Conservation (phyloP, 371 early-diverging fungal genomes). For the Circinella umbellata region DNA sequence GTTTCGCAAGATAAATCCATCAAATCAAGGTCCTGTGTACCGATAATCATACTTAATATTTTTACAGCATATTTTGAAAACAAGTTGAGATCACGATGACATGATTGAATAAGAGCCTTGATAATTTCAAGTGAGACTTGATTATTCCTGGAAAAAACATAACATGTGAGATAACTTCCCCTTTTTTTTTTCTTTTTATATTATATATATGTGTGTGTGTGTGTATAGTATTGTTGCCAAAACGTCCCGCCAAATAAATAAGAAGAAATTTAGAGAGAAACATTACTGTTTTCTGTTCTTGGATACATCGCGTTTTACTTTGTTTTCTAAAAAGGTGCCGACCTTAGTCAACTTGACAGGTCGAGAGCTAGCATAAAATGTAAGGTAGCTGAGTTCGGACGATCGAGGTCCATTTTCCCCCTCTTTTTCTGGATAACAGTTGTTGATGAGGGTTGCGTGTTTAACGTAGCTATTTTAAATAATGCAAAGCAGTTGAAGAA, state of each 20-base stretch:
- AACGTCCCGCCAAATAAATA: too few relatives aligned
- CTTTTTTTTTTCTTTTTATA: neutral
- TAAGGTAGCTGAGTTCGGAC: constrained; percentile 86
- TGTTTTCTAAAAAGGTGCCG: constrained; percentile 82
- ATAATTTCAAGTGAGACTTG: constrained; percentile 71
- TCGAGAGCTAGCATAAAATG: constrained; percentile 88
- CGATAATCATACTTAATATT: constrained; percentile 58
- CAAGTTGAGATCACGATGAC: constrained; percentile 78
- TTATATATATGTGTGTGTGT: too few relatives aligned
- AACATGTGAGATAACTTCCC: neutral
- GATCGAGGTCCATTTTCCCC: constrained; percentile 83
- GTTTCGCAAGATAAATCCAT: constrained; percentile 59
- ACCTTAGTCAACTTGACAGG: constrained; percentile 94
- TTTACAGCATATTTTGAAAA: constrained; percentile 79
- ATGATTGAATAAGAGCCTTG: constrained; percentile 72
- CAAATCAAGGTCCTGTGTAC: constrained; percentile 51
- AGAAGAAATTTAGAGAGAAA: constrained; percentile 1
- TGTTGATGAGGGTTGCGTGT: constrained; percentile 91
- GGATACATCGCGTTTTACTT: constrained; percentile 70
- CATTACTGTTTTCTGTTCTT: constrained; percentile 66
- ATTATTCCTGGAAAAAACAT: constrained; percentile 36
- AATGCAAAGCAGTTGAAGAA: neutral
- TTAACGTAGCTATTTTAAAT: constrained; percentile 66
- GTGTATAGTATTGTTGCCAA: too few relatives aligned
- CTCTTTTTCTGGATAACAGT: constrained; percentile 87